A percentile compares a stretch with the other conserved stretches of the same genome.
Conservation (phyloP, 352 stramenopile species). For the Globisporangium abappressorium region DNA sequence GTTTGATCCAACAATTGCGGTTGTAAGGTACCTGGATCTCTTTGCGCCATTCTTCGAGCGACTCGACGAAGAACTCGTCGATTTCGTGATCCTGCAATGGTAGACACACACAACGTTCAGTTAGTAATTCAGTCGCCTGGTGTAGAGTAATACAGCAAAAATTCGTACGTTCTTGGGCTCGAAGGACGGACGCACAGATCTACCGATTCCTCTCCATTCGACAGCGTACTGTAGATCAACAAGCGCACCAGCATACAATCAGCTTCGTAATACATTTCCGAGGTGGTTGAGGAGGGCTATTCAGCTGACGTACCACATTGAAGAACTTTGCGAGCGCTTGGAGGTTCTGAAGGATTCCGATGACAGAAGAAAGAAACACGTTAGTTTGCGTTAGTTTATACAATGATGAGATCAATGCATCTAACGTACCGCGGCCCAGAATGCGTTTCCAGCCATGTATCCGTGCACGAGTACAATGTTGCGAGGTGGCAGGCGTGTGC, state of each 20-base stretch:
- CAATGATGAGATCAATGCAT: neutral
- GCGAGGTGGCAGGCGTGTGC: constrained; percentile 40
- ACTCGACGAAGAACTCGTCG: constrained; percentile 81
- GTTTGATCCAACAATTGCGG: neutral
- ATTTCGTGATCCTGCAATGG: constrained; percentile 56
- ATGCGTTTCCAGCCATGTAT: constrained; percentile 73
- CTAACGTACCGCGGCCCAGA: constrained; percentile 60
- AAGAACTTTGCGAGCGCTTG: constrained; percentile 74
- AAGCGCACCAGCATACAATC: neutral
- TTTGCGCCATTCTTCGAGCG: constrained; percentile 69
- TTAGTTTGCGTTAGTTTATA: neutral
- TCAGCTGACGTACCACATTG: constrained; percentile 57
- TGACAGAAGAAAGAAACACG: constrained; percentile 3
- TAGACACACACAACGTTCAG: neutral
- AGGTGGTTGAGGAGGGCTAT: neutral
- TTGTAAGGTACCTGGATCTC: constrained; percentile 33
- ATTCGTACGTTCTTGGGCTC: constrained; percentile 43
- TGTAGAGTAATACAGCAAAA: no score
- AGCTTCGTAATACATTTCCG: neutral
- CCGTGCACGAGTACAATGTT: constrained; percentile 76
- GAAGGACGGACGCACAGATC: constrained; percentile 62
- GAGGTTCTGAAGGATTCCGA: constrained; percentile 40
- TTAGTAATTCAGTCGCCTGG: neutral
- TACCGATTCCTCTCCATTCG: constrained; percentile 79
- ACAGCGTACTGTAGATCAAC: constrained; percentile 57